Evolutionary conservation across 495 filamentous ascomycete genomes (phyloP).

Genomic region (Parmelia sp.): DNA sequence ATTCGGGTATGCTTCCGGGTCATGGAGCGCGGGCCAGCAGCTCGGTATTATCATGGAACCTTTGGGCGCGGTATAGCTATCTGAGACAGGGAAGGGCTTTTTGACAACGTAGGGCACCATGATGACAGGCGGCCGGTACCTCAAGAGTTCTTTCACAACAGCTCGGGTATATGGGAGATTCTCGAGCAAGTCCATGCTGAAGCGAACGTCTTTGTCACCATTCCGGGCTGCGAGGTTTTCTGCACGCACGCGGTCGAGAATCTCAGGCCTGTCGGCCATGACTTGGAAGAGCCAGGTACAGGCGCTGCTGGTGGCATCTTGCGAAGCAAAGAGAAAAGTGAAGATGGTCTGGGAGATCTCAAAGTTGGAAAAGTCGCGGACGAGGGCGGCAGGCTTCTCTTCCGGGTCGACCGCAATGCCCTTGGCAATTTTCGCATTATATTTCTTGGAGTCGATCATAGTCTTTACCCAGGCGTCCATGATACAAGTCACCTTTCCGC

Average conservation of each 20-base stretch:
- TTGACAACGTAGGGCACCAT: conserved; percentile 97
- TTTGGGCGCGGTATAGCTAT: conserved; percentile 84
- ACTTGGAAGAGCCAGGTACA: conserved; percentile 93
- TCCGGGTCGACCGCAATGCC: conserved; percentile 59
- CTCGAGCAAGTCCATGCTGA: conserved; percentile 81
- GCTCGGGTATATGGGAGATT: conserved; percentile 85
- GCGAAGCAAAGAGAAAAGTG: conserved; percentile 96
- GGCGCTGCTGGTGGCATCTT: conserved; percentile 92
- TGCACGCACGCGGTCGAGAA: conserved; percentile 83
- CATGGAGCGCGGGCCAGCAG: conserved; percentile 83
- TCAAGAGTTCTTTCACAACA: conserved; percentile 86
- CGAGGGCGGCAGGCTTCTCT: conserved; percentile 73
- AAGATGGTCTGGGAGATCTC: conserved; percentile 94
- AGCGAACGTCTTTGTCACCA: conserved; percentile 62
- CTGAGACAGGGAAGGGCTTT: conserved; percentile 89
- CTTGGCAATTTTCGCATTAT: conserved; percentile 64
- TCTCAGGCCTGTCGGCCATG: conserved; percentile 87
- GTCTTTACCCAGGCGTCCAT: conserved; percentile 89
- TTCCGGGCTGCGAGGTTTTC: conserved; percentile 77
- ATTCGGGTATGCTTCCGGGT: conserved; percentile 85
- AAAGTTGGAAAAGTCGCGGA: conserved; percentile 82
- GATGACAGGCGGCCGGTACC: conserved; percentile 93
- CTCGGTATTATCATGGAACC: conserved; percentile 92
- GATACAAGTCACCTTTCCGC: conserved; percentile 81
- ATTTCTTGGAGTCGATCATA: conserved; percentile 74